Percentiles rank a stretch among this genome's conserved stretches.
Conservation (phyloP, 768 basidiomycete species). For the Lactarius vividus region DNA sequence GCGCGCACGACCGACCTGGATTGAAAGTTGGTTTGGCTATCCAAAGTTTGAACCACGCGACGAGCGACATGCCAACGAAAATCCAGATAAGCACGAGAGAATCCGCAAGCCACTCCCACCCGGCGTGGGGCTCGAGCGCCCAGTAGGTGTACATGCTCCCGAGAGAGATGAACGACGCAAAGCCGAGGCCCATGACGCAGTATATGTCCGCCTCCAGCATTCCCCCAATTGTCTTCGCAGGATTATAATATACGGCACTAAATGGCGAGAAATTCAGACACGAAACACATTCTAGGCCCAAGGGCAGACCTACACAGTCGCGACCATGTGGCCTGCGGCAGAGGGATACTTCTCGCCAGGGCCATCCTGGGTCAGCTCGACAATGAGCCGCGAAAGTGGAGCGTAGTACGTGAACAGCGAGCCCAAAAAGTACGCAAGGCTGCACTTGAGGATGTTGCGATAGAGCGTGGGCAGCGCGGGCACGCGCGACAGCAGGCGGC, state of each 20-base stretch:
- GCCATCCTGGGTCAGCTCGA: slow-evolving; percentile 54
- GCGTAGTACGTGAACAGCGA: slow-evolving; percentile 92
- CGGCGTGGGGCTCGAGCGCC: slow-evolving; percentile 69
- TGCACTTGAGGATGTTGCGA: slow-evolving; percentile 85
- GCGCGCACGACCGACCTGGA: slow-evolving; percentile 52
- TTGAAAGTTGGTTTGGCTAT: slow-evolving; percentile 88
- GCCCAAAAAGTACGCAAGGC: slow-evolving; percentile 84
- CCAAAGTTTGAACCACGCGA: slow-evolving; percentile 93
- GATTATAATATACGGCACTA: slow-evolving; percentile 86
- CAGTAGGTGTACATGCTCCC: slow-evolving; percentile 76
- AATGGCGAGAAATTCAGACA: neutral
- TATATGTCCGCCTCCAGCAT: slow-evolving; percentile 91
- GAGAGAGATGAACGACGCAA: slow-evolving; percentile 70
- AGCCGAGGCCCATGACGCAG: slow-evolving; percentile 67
- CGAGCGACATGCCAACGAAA: slow-evolving; percentile 70
- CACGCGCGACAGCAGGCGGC: slow-evolving; percentile 27
- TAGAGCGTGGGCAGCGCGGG: slow-evolving; percentile 50
- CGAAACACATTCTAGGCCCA: neutral
- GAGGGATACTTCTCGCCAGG: slow-evolving; percentile 52
- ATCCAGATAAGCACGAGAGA: slow-evolving; percentile 76
- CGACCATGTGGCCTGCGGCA: slow-evolving; percentile 86
- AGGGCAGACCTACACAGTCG: slow-evolving; percentile 67
- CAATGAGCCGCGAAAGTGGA: slow-evolving; percentile 63
- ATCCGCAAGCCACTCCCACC: slow-evolving; percentile 74
- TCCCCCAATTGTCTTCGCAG: slow-evolving; percentile 87